Conservation (phyloP, 306 rosid genomes). For the Prunus padus region DNA sequence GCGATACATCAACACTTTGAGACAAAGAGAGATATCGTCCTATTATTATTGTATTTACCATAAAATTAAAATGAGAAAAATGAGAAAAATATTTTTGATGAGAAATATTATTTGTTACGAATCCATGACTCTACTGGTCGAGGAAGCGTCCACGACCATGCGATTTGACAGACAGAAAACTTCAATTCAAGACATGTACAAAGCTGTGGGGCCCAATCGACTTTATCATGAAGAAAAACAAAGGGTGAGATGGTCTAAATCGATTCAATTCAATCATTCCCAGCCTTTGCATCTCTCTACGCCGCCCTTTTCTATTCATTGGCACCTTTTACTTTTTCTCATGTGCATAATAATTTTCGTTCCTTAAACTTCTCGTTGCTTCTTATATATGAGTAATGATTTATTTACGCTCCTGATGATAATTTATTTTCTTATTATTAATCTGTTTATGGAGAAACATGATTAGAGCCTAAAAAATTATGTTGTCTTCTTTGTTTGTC, state of each 20-base stretch:
- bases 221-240: no score
- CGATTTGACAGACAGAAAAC: neutral
- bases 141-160: neutral
- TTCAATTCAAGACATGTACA: no score
- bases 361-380: neutral
- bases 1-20: slow-evolving; percentile 33
- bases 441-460: no score
- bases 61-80: slow-evolving; percentile 1
- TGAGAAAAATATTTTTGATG: neutral
- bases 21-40: neutral
- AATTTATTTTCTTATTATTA: no score
- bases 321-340: neutral
- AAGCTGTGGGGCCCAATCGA: neutral
- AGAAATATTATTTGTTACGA: neutral
- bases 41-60: neutral
- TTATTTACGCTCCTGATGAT: no score
- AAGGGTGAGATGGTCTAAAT: neutral
- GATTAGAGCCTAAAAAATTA: no score
- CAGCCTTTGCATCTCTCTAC: neutral
- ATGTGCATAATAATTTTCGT: neutral
- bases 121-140: neutral
- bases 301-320: neutral
- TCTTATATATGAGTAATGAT: neutral
- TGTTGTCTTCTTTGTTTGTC: no score
- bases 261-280: neutral